Evolutionary conservation across 1,284 basidiomycete species (phyloP), one percentile per base, ranked within the genome.

Genomic region (Stygiomarasmius scandens): DNA sequence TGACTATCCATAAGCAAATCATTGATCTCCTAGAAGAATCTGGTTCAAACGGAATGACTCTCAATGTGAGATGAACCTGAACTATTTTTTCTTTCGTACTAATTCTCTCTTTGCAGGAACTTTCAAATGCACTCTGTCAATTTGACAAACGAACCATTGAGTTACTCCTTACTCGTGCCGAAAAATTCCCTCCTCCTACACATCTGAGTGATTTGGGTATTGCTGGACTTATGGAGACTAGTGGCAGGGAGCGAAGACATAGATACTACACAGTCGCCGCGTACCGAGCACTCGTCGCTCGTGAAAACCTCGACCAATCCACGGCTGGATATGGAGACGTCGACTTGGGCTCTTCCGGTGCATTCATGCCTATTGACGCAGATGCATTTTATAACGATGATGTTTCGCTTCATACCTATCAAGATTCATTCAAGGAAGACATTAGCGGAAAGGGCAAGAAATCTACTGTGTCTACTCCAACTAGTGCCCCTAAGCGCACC

Each of bases 81-180:
- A 3, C 14, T 27, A 32, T 20, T 11, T 59, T 38, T 54, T 23
- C 58, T 11, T 24, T 24, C 22, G 29, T 38, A 19, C 22, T 23
- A 12, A 11, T 41, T 32, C 29, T 36, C 49, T 23, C 53, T 55
- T 32, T 56, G 23, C 48, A 93, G 92, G 89, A 92, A 67, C 73
- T 94, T 27, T 85, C 85, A 36, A 61, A 66, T 22, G 75, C 81
- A 19, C 76, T 95, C 20, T 81, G 83, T 62, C 78, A 86, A 60
- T 90, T 92, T 59, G 90, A 93, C 67, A 82, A 81, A 65, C 85
- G 93, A 25, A 92, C 89, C 2, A 77, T 93, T 51, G 92, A 94
- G 66, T 78, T 89, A 14, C 73, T 92, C n/a, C 77, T 94, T 32
- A 77, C 79, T 14, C 84, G 89, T 45, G 82, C 90, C 43, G 84